Percentiles rank a stretch among this genome's conserved stretches.
These are phyloP conservation scores for Actinomucor elegans DNA, from an alignment of 371 early-diverging fungal species.

Conservation along the genomic window DNA sequence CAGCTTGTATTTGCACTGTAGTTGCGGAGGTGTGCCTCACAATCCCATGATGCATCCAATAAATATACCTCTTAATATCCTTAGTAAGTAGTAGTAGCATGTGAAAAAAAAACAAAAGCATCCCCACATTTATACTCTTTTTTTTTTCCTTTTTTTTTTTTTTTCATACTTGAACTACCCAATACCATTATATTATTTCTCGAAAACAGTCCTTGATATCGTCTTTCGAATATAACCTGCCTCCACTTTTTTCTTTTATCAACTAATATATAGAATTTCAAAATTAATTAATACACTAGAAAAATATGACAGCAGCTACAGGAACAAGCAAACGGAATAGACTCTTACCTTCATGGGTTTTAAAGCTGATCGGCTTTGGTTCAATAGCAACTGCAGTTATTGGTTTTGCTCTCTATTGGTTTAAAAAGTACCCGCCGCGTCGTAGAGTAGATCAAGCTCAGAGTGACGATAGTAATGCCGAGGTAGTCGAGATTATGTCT, in stretches of 20 bases:
- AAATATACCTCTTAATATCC: too few relatives aligned
- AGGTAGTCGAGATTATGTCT: neutral
- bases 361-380: constrained; percentile 19
- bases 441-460: constrained; percentile 10
- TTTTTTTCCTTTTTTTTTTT: constrained; percentile 10
- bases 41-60: too few relatives aligned
- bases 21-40: too few relatives aligned
- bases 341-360: constrained; percentile 21
- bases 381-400: constrained; percentile 23
- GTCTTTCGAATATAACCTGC: too few relatives aligned
- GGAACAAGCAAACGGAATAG: constrained; percentile 5
- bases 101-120: neutral
- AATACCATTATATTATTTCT: neutral
- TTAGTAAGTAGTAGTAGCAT: too few relatives aligned
- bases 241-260: neutral
- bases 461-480: neutral
- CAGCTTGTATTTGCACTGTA: too few relatives aligned
- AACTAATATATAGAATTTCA: neutral
- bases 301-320: neutral
- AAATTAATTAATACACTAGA: neutral
- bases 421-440: constrained; percentile 18
- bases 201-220: neutral
- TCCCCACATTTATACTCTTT: neutral
- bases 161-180: neutral
- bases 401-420: constrained; percentile 25